Evolutionary conservation across 2,329 filamentous ascomycete genomes (phyloP), one percentile per base, ranked within the genome.

Genomic region (Simplicillium aogashimaense): DNA sequence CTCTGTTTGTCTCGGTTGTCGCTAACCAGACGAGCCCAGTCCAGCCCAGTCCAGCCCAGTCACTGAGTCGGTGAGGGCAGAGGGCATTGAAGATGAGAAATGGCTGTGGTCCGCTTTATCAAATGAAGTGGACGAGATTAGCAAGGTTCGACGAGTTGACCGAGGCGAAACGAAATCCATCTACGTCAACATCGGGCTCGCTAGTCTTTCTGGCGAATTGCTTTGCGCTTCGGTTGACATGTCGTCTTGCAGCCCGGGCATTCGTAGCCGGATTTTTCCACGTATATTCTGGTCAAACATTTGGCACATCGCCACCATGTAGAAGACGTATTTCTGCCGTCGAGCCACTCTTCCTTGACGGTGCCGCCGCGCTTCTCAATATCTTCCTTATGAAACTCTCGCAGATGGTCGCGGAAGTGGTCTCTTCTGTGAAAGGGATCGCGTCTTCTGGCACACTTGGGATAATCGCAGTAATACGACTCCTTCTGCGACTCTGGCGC

Each of bases 381-480:
- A 44, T 76, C 71, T 50, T 78, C 74, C 40, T 61, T 61, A 60
- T 78, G 74, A 45, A 61, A 73, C 35, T 72, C 66, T 28, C 74
- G 66, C 30, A 74, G 63, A 51, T 78, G 74, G 42, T 76, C 72
- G 30, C 74, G 64, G 51, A 66, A 74, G 55, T 78, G 74, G 45
- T 78, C 74, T 28, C 68, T 65, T 29, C 74, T 66, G 47, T 63
- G 61, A 49, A 78, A 77, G 2, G 72, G 66, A 3, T 64, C 56
- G 6, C 53, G 51, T 20, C 55, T 57, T 7, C 74, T 66, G 17
- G 53, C 44, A 51, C 74, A 77, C 38, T 53, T 60, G 14, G 57
- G 53, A 48, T 75, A 76, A 60, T 77, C 73, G 54, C 74, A 78
- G 15, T 52, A 55, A 49, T 61, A 72, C 14, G 59, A 53, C 11